These are phyloP conservation scores for Fusarium agapanthi DNA, from an alignment of 2,329 filamentous ascomycete genomes.

Conservation along the genomic window DNA sequence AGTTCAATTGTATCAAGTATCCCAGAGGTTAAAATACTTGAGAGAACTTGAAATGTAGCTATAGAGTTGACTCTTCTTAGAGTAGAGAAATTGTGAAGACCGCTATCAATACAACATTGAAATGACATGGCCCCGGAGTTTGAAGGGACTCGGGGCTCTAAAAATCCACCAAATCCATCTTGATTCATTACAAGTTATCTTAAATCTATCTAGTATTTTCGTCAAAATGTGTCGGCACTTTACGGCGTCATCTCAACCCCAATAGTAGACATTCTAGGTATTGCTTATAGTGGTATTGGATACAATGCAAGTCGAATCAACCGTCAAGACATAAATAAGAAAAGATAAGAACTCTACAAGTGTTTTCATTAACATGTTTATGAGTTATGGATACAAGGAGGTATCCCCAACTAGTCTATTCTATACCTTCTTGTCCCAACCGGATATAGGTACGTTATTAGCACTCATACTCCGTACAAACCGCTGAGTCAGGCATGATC, in stretches of 20 bases:
- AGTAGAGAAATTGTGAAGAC: rapidly evolving
- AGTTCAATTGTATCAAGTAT: background rate
- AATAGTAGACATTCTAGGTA: no score
- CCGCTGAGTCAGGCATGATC: background rate
- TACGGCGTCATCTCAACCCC: no score
- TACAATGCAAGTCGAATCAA: background rate
- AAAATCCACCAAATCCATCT: no score
- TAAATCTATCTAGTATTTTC: no score
- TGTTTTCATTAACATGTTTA: background rate
- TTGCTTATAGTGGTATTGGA: background rate
- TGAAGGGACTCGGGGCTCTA: no score
- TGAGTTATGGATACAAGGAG: background rate
- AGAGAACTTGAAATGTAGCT: background rate
- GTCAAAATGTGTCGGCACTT: no score
- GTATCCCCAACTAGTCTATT: background rate
- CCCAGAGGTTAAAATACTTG: no score
- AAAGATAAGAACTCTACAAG: background rate
- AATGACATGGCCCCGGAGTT: background rate
- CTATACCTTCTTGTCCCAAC: background rate
- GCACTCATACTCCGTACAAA: background rate
- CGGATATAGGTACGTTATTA: background rate
- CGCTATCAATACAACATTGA: background rate
- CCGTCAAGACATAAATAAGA: background rate
- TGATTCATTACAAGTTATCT: no score
- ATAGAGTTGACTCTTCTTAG: background rate